phyloP scores from a whole-genome alignment of 108 stramenopile genomes.

The Fistulifera pelliculosa region DNA sequence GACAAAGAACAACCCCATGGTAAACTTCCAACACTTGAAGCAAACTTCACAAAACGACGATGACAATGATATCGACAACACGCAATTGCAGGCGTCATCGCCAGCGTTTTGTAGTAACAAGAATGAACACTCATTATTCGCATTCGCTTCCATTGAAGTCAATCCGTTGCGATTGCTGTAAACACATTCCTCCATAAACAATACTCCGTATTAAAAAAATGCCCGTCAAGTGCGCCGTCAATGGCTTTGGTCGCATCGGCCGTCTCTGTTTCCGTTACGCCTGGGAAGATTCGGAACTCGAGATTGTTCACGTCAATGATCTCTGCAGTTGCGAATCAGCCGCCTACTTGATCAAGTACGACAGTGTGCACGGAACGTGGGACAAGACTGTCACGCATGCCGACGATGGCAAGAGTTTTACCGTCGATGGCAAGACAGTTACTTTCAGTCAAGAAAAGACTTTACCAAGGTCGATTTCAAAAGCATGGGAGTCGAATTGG shows the following conservation, averaged over 20 bases:
- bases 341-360: constrained; percentile 89
- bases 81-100: no score
- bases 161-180: no score
- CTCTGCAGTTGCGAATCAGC: constrained; percentile 75
- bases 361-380: constrained; percentile 94
- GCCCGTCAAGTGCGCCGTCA: constrained; percentile 71
- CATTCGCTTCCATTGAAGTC: no score
- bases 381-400: constrained; percentile 56
- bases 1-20: no score
- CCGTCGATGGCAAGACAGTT: constrained; percentile 80
- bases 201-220: neutral
- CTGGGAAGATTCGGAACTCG: constrained; percentile 80
- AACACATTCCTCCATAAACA: no score
- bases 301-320: constrained; percentile 91
- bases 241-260: constrained; percentile 94
- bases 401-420: constrained; percentile 60
- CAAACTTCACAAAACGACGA: no score
- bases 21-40: no score
- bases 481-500: constrained; percentile 70
- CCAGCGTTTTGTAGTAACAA: no score
- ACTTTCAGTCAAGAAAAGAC: constrained; percentile 63
- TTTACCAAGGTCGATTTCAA: constrained; percentile 71
- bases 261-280: constrained; percentile 85
- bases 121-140: no score
- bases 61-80: no score